These are phyloP conservation scores for Haplosporangium gracile DNA, from an alignment of 192 early-diverging fungal genomes.

Conservation along the genomic window DNA sequence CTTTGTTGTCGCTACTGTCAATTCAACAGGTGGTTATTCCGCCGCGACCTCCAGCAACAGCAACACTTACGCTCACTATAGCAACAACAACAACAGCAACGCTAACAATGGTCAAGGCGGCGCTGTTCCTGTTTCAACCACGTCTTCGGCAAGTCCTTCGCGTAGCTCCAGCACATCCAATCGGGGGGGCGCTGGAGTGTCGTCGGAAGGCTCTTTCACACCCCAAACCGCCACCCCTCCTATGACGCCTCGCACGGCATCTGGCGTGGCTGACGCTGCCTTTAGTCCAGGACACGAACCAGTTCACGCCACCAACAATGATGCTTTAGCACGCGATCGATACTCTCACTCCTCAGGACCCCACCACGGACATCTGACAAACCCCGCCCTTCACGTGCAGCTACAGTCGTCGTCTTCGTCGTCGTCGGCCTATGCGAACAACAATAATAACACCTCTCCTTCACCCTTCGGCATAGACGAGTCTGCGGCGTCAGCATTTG, in stretches of 20 bases:
- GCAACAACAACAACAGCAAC: neutral
- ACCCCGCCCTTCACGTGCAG: neutral
- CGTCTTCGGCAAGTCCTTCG: constrained; percentile 48
- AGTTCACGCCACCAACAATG: neutral
- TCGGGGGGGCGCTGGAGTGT: constrained; percentile 18
- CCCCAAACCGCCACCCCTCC: constrained; percentile 45
- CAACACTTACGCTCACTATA: constrained; percentile 8
- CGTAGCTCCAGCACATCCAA: constrained; percentile 55
- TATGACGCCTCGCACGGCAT: constrained; percentile 26
- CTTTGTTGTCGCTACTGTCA: constrained; percentile 19
- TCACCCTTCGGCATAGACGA: neutral
- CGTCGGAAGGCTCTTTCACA: constrained; percentile 34
- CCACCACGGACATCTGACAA: neutral
- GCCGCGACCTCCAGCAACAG: neutral
- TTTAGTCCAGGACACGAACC: neutral
- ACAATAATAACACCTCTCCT: neutral
- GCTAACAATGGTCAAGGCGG: neutral
- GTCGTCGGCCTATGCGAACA: neutral
- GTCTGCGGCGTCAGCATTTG: constrained; percentile 15
- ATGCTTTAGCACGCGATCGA: constrained; percentile 7
- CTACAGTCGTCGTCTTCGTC: neutral
- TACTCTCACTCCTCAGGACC: constrained; percentile 7
- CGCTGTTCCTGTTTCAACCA: constrained; percentile 15
- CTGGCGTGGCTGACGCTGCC: neutral
- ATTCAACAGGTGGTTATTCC: neutral